Percentiles rank a stretch among this genome's conserved stretches.
phyloP scores from a whole-genome alignment of 129 eudicot species.

The Solidago caesia region DNA sequence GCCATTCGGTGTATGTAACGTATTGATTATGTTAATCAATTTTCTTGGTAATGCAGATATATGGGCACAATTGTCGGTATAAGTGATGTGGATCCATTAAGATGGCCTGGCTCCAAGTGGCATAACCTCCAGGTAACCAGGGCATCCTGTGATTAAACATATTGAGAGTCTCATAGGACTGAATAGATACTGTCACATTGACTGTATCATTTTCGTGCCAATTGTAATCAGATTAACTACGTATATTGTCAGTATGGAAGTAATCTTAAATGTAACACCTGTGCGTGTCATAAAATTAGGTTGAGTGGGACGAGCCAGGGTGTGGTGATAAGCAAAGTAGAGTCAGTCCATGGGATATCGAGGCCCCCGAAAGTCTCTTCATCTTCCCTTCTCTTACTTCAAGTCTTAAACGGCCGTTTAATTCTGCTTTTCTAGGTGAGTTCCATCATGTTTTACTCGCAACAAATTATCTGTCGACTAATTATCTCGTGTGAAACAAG shows the following conservation, averaged over 20 bases:
- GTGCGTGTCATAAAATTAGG: conserved; percentile 38
- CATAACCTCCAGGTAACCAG: conserved; percentile 77
- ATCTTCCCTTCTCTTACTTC: conserved; percentile 91
- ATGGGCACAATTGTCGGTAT: conserved; percentile 93
- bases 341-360: conserved; percentile 97
- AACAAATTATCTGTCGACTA: too few species aligned
- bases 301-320: conserved; percentile 98
- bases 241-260: not conserved
- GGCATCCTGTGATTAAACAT: not conserved
- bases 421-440: conserved; percentile 68
- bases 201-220: not conserved
- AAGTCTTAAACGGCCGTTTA: conserved; percentile 85
- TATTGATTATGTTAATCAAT: not conserved
- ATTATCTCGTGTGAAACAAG: too few species aligned
- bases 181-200: not conserved
- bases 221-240: not conserved
- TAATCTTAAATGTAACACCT: not conserved
- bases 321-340: conserved; percentile 87
- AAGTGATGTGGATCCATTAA: conserved; percentile 81
- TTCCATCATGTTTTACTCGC: not conserved
- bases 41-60: conserved; percentile 48
- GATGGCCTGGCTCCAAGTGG: conserved; percentile 99
- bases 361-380: conserved; percentile 97
- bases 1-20: not conserved
- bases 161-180: not conserved